Evolutionary conservation across 2,329 filamentous ascomycete species (phyloP), one percentile per base, ranked within the genome.

Genomic region (Xylaria sp.): DNA sequence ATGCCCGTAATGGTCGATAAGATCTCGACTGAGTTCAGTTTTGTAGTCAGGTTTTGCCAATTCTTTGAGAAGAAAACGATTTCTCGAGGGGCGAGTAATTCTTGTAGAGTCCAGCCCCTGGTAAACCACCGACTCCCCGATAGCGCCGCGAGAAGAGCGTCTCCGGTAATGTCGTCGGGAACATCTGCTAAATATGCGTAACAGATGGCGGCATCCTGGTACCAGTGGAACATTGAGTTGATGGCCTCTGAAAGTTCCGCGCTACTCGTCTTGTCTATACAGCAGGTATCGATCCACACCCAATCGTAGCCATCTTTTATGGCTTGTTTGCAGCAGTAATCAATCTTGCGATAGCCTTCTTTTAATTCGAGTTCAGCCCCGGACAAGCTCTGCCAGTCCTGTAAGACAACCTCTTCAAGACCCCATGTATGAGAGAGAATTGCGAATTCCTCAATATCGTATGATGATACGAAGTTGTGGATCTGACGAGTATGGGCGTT

Each of bases 1-100:
- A 76, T 73, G 9, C 54, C 57, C 3, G 72, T 75, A 50, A 73
- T 69, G 3, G 42, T 51, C 17, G 71, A 69, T 25, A 75, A 58
- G 1, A 38, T 55, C 0, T 50, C 11, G 7, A 66, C 64, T 13
- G 75, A 71, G 3, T 63, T 20, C 3, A 66, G 62, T 65, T 72
- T 75, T 9, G 68, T 72, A 7, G 71, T 72, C 9, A 75, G 22
- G 2, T 39, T 2, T 1, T 54, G 29, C 74, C 73, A 75, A 17
- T 68, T 61, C 10, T 38, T 17, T 9, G 70, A 51, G 42, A 70
- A 75, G 50, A 76, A 76, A 20, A 70, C 29, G 6, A 75, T 55
- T 1, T 67, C 58, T 9, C 27, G 15, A 10, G 74, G 69, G n/a
- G 74, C 73, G 20, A 74, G 69, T 20, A 72, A 53, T 13, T 73